phyloP scores from a whole-genome alignment of 2,329 filamentous ascomycete species.

The Metarhizium album region DNA sequence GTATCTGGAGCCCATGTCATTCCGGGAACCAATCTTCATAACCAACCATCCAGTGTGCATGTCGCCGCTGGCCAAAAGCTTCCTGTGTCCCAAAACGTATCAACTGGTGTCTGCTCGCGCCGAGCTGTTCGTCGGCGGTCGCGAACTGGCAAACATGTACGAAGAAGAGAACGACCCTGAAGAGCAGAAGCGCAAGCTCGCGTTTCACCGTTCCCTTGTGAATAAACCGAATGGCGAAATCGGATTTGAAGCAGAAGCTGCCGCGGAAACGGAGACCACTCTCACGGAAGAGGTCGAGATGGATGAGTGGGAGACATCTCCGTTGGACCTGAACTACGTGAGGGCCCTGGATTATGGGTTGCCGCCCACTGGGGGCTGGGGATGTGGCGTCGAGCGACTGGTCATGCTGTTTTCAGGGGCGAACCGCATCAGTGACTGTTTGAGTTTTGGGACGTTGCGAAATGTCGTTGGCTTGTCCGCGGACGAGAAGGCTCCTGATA shows the following conservation, averaged over 20 bases:
- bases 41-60: conserved; percentile 83
- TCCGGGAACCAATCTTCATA: conserved; percentile 65
- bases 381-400: conserved; percentile 81
- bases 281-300: conserved; percentile 17
- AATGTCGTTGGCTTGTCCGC: conserved; percentile 48
- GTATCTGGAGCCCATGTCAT: conserved; percentile 70
- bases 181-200: conserved; percentile 75
- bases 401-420: conserved; percentile 82
- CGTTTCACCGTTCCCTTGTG: conserved; percentile 35
- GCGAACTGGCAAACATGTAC: conserved; percentile 91
- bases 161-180: conserved; percentile 95
- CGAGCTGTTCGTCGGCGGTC: conserved; percentile 71
- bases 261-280: conserved; percentile 23
- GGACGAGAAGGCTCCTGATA: conserved; percentile 14
- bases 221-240: conserved; percentile 23
- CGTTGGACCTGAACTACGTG: conserved; percentile 70
- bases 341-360: conserved; percentile 77
- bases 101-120: conserved; percentile 73
- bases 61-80: conserved; percentile 85
- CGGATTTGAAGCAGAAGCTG: conserved; percentile 16
- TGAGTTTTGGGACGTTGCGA: conserved; percentile 79
- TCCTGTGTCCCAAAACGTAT: conserved; percentile 52
- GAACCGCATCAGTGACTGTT: conserved; percentile 70
- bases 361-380: conserved; percentile 96
- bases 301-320: conserved; percentile 33